A percentile compares a stretch with the other conserved stretches of the same genome.
Conservation (phyloP, 805 yeast species). For the Lipomyces spencermartinsiae region DNA sequence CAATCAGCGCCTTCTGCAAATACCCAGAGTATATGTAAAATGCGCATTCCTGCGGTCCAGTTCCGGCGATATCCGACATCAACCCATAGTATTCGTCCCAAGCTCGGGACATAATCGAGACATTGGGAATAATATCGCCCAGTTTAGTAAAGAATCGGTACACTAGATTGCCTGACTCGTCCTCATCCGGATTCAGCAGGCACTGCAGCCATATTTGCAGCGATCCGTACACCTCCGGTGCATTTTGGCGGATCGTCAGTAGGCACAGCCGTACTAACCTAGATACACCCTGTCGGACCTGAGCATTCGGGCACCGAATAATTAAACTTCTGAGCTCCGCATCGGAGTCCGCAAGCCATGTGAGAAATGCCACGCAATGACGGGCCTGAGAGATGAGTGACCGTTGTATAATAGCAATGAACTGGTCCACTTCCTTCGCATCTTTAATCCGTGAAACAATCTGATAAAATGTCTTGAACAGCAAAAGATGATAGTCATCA, state of each 20-base stretch:
- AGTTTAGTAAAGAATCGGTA: not conserved
- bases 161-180: not conserved
- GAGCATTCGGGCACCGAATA: constrained; percentile 29
- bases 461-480: constrained; percentile 28
- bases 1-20: constrained; percentile 17
- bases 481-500: constrained; percentile 18
- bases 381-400: constrained; percentile 6
- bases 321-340: constrained; percentile 15
- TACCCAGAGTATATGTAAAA: constrained; percentile 24
- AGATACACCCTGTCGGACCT: constrained; percentile 19
- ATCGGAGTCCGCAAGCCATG: constrained; percentile 22
- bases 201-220: constrained; percentile 17
- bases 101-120: constrained; percentile 13
- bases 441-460: constrained; percentile 24
- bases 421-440: constrained; percentile 9
- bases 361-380: constrained; percentile 19
- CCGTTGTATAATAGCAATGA: constrained; percentile 11
- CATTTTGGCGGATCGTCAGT: constrained; percentile 5
- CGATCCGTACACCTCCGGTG: constrained; percentile 24
- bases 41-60: constrained; percentile 24
- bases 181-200: not conserved
- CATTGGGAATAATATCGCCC: not conserved
- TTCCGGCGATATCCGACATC: constrained; percentile 12
- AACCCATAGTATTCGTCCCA: constrained; percentile 28
- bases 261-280: constrained; percentile 15